phyloP scores from a whole-genome alignment of 768 basidiomycete genomes.

The Botryobasidium botryosum region DNA sequence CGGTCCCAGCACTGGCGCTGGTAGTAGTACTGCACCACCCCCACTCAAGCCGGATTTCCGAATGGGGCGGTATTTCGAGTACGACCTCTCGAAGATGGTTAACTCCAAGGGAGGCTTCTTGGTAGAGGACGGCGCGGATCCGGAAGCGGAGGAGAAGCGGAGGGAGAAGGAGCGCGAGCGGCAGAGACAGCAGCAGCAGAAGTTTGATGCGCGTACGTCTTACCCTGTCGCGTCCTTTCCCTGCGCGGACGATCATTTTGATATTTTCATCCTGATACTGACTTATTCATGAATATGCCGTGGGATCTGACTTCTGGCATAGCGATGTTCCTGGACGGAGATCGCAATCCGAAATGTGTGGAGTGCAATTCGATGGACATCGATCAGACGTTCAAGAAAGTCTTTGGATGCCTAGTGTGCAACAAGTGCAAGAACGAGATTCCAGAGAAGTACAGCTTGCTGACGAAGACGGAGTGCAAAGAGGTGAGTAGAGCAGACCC shows the following conservation, averaged over 20 bases:
- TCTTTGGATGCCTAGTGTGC: slow-evolving; percentile 77
- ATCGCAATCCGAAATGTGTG: slow-evolving; percentile 62
- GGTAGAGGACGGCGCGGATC: slow-evolving; percentile 71
- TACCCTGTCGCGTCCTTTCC: neutral
- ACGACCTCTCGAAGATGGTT: slow-evolving; percentile 92
- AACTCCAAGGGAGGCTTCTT: slow-evolving; percentile 95
- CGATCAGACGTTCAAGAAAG: slow-evolving; percentile 62
- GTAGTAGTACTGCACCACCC: slow-evolving; percentile 12
- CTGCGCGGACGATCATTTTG: neutral
- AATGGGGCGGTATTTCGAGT: slow-evolving; percentile 88
- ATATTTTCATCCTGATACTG: slow-evolving; percentile 2
- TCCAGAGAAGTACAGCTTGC: slow-evolving; percentile 82
- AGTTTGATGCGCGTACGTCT: slow-evolving; percentile 53
- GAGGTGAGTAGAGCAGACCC: slow-evolving; percentile 33
- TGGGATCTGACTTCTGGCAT: neutral
- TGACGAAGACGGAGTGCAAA: slow-evolving; percentile 98
- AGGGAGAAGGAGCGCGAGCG: slow-evolving; percentile 60
- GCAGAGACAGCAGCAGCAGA: slow-evolving; percentile 31
- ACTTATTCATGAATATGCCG: neutral
- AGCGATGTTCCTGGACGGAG: slow-evolving; percentile 68
- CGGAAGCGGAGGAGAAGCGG: slow-evolving; percentile 70
- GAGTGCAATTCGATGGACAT: slow-evolving; percentile 84
- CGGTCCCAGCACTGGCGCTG: slow-evolving; percentile 19
- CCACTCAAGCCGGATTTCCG: slow-evolving; percentile 53
- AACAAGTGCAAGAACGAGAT: slow-evolving; percentile 76